These are phyloP conservation scores for Eutypa lata DNA, from an alignment of 2,329 filamentous ascomycete genomes.

Conservation along the genomic window DNA sequence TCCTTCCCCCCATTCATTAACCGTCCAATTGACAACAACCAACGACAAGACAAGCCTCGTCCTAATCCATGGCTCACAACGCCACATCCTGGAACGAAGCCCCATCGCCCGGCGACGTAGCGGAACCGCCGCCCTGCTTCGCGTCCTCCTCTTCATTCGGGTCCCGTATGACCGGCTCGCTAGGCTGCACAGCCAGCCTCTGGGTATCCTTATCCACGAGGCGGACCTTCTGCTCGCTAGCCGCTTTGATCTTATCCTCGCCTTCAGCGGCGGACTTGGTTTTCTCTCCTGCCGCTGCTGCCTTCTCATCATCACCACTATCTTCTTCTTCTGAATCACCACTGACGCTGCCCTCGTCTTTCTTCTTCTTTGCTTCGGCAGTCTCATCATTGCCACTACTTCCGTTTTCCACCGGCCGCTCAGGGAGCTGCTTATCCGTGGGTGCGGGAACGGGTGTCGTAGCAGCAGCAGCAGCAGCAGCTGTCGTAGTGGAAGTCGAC, in stretches of 20 bases:
- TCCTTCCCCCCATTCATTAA: not conserved
- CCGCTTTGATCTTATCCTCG: conserved; percentile 28
- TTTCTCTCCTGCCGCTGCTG: conserved; percentile 10
- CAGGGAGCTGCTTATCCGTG: conserved; percentile 26
- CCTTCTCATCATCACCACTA: conserved; percentile 20
- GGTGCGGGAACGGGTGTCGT: conserved; percentile 11
- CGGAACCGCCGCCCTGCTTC: conserved; percentile 36
- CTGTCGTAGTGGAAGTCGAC: conserved; percentile 13
- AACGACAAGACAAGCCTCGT: no score
- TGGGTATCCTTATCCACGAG: conserved; percentile 54
- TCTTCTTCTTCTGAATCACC: conserved; percentile 8
- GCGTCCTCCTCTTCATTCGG: conserved; percentile 31
- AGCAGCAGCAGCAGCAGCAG: conserved; percentile 23
- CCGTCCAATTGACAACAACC: no score
- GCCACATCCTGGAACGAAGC: conserved; percentile 64
- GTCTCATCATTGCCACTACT: conserved; percentile 8
- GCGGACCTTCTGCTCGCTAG: conserved; percentile 47
- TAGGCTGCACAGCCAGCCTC: conserved; percentile 48
- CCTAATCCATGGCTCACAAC: conserved; percentile 45
- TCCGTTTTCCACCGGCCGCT: conserved; percentile 17
- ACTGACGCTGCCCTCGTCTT: conserved; percentile 10
- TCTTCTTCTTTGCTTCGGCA: conserved; percentile 13
- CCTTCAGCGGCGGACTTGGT: conserved; percentile 10
- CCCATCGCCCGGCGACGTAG: conserved; percentile 50
- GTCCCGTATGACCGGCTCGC: conserved; percentile 21